Evolutionary conservation across 495 filamentous ascomycete species (phyloP), one percentile per base, ranked within the genome.

Genomic region (Tuber melanosporum): DNA sequence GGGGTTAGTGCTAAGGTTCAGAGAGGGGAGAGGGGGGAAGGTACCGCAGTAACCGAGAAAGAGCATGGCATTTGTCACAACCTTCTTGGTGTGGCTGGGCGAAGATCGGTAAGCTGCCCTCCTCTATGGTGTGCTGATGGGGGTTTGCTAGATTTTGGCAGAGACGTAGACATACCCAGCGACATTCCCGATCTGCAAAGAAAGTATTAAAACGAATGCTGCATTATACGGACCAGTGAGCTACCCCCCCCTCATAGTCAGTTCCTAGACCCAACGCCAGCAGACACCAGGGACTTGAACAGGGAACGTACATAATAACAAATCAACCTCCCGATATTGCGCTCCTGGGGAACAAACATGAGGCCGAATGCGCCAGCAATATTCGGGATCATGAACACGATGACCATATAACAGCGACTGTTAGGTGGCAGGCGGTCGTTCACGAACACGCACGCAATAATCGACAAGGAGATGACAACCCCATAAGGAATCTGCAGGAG

Each of bases 401-500:
- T 78, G 70, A 89, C 84, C 83, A 90, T 88, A 36, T 87, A 73
- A 80, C 88, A 89, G 44, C 89, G 85, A n/a, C 85, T 84, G 71
- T 90, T 90, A 0, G 74, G 69, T 52, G 87, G 85, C 62, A 89
- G 87, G 32, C 87, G 86, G 78, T 89, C 86, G 76, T 91, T 90
- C 26, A 89, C 82, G 72, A 85, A 90, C 17, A 90, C 89, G 73
- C 89, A 90, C 19, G 82, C 72, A 8, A 90, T 82, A 73, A 90
- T 89, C 32, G 88, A 89, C n/a, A 89, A 78, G 0, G 87, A 87
- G 69, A 90, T 89, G 43, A 91, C 71, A 41, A 87, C 80, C 0
- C 89, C 89, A 69, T 90, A 89, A 0, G 90, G 90, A 10, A 92
- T 87, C 83, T 90, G 85, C 79, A 89, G 82, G 10, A 87, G 82